A percentile compares a stretch with the other conserved stretches of the same genome.
These are phyloP conservation scores for Phytopythium vexans DNA, from an alignment of 352 stramenopile genomes.

Conservation along the genomic window DNA sequence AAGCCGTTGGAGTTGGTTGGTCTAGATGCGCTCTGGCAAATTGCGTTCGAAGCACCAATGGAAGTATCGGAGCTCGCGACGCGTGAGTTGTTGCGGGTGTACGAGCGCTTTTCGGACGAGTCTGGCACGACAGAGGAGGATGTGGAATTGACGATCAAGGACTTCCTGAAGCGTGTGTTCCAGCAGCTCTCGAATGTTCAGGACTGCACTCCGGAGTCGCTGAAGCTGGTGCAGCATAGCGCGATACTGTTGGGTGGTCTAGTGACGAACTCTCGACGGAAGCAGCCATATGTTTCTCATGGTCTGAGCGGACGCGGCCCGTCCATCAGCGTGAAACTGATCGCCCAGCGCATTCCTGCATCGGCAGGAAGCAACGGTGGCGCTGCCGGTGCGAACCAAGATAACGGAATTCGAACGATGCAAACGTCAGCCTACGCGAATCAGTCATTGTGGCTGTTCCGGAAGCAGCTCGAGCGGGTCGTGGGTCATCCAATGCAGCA, in stretches of 20 bases:
- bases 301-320: constrained; percentile 66
- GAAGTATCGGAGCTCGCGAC: constrained; percentile 78
- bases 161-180: constrained; percentile 84
- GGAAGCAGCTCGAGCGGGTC: constrained; percentile 71
- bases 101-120: constrained; percentile 51
- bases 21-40: constrained; percentile 80
- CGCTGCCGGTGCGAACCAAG: constrained; percentile 20
- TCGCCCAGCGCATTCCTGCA: constrained; percentile 73
- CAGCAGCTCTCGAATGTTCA: constrained; percentile 53
- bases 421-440: constrained; percentile 71
- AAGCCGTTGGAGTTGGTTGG: constrained; percentile 44
- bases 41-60: constrained; percentile 76
- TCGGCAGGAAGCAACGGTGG: constrained; percentile 21
- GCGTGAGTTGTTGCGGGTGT: constrained; percentile 75
- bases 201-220: constrained; percentile 40
- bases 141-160: constrained; percentile 42
- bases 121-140: constrained; percentile 25
- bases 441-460: constrained; percentile 66
- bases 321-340: constrained; percentile 77
- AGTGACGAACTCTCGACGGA: constrained; percentile 46
- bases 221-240: constrained; percentile 78
- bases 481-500: constrained; percentile 73
- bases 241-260: constrained; percentile 69
- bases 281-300: constrained; percentile 53
- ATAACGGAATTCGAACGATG: constrained; percentile 62